Conservation (phyloP, 106 monocot genomes). For the Phalaenopsis aphrodite region DNA sequence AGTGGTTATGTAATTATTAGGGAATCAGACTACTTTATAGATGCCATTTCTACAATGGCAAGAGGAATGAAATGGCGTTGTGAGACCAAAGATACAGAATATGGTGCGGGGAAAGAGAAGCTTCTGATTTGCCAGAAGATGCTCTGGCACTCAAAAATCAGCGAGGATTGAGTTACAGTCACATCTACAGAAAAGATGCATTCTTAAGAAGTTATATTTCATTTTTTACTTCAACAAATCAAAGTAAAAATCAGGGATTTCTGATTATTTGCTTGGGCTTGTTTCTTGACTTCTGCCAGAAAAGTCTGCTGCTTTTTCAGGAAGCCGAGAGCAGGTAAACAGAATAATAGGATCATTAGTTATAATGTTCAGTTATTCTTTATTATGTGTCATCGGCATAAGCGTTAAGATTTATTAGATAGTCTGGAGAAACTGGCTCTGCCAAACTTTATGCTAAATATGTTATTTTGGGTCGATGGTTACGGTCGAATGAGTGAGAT, state of each 20-base stretch:
- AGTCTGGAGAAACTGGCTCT: background rate
- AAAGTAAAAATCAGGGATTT: no score
- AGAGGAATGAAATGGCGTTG: conserved; percentile 39
- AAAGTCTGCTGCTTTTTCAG: conserved; percentile 1
- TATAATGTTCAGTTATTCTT: background rate
- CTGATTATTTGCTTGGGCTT: background rate
- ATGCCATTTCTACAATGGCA: conserved; percentile 28
- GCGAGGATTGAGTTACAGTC: conserved; percentile 4
- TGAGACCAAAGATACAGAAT: conserved; percentile 32
- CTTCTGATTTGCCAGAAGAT: conserved; percentile 39
- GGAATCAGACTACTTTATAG: conserved; percentile 31
- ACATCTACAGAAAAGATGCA: background rate
- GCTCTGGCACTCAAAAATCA: conserved; percentile 38
- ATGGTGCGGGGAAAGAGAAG: conserved; percentile 36
- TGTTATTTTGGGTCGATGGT: background rate
- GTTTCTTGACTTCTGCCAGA: background rate
- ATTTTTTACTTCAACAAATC: background rate
- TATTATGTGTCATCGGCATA: background rate
- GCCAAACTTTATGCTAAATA: background rate
- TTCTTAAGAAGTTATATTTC: background rate
- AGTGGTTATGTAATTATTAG: conserved; percentile 31
- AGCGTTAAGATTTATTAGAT: background rate
- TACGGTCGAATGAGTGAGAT: background rate
- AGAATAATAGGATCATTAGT: background rate
- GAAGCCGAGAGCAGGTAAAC: conserved; percentile 5